Conservation (phyloP, 805 yeast species). For the Hanseniaspora pseudoguilliermondii region DNA sequence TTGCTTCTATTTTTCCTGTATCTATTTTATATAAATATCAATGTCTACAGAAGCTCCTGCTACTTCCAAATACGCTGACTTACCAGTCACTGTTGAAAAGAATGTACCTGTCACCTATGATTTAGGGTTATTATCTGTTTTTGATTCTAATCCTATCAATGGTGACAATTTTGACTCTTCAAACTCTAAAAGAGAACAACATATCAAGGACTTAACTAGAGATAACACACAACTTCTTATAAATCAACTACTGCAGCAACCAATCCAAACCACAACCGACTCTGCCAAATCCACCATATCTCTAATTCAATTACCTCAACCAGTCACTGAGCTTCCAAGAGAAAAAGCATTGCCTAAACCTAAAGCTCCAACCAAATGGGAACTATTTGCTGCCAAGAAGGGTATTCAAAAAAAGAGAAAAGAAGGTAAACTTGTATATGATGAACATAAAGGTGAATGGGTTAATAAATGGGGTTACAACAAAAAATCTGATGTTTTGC, state of each 20-base stretch:
- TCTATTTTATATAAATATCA: not conserved
- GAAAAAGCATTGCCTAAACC: slow-evolving; percentile 91
- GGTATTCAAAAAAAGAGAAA: slow-evolving; percentile 86
- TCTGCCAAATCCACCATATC: slow-evolving; percentile 60
- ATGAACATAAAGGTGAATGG: slow-evolving; percentile 88
- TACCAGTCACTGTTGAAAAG: slow-evolving; percentile 78
- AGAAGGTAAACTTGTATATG: slow-evolving; percentile 77
- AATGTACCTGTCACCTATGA: slow-evolving; percentile 82
- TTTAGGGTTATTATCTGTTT: slow-evolving; percentile 79
- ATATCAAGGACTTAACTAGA: slow-evolving; percentile 57
- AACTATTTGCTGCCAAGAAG: slow-evolving; percentile 85
- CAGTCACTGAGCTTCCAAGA: slow-evolving; percentile 72
- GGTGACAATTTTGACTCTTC: slow-evolving; percentile 38
- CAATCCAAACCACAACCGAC: slow-evolving; percentile 77
- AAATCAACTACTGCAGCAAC: slow-evolving; percentile 81
- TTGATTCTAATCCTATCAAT: slow-evolving; percentile 80
- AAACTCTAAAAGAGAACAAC: slow-evolving; percentile 49
- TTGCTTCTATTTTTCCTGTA: not conserved
- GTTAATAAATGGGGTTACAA: slow-evolving; percentile 97
- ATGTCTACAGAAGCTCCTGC: slow-evolving; percentile 17
- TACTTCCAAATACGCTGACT: slow-evolving; percentile 19
- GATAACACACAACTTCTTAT: slow-evolving; percentile 86
- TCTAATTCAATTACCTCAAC: slow-evolving; percentile 72
- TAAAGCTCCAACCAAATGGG: slow-evolving; percentile 92
- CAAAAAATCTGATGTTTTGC: slow-evolving; percentile 55